Evolutionary conservation across 441 rosid species (phyloP).

Genomic region (Raphanus hybrid): DNA sequence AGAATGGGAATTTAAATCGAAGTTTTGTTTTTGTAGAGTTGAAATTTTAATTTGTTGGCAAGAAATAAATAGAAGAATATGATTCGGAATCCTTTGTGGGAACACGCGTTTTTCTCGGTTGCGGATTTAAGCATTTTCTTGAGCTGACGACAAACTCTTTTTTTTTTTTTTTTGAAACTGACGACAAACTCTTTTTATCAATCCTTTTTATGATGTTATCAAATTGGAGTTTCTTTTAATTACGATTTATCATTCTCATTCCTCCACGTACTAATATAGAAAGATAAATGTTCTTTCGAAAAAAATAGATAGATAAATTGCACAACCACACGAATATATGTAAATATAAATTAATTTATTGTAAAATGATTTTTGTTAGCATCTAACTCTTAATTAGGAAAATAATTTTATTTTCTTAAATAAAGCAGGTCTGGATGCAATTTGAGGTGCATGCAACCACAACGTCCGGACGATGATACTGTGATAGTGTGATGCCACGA

Average conservation of each 20-base stretch:
- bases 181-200: conserved; percentile 18
- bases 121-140: conserved; percentile 5
- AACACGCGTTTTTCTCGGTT: conserved; percentile 25
- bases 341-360: not conserved
- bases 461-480: not conserved
- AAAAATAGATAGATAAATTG: not conserved
- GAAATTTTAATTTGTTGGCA: not conserved
- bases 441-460: no score
- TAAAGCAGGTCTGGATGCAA: not conserved
- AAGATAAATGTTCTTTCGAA: not conserved
- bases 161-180: no score
- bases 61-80: conserved; percentile 25
- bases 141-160: not conserved
- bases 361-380: not conserved
- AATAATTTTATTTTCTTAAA: not conserved
- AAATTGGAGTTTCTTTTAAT: no score
- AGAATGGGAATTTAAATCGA: not conserved
- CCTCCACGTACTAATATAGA: conserved; percentile 15
- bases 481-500: conserved; percentile 34
- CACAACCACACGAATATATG: not conserved
- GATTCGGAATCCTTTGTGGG: conserved; percentile 36
- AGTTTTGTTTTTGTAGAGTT: not conserved
- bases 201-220: not conserved
- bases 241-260: not conserved
- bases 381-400: not conserved